Percentiles rank a stretch among this genome's conserved stretches.
These are phyloP conservation scores for Chaetoscypha palmicola DNA, from an alignment of 2,329 filamentous ascomycete species.

Conservation along the genomic window DNA sequence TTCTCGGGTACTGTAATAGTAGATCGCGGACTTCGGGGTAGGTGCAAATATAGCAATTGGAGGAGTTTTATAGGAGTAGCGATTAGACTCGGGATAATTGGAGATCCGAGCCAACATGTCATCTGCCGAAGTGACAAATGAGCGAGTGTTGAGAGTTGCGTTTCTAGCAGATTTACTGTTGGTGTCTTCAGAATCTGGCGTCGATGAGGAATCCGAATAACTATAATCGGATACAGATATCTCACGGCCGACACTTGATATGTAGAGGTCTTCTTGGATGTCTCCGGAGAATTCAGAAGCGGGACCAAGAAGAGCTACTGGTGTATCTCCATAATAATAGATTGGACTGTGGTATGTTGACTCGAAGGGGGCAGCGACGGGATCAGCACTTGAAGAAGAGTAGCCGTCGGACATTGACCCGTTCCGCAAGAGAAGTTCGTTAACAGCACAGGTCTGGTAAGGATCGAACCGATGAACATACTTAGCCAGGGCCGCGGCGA, in stretches of 20 bases:
- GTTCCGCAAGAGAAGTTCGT: slow-evolving; percentile 13
- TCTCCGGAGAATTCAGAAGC: slow-evolving; percentile 16
- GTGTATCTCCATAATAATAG: background rate
- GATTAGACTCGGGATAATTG: slow-evolving; percentile 4
- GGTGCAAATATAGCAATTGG: slow-evolving; percentile 20
- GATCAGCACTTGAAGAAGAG: background rate
- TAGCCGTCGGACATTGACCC: background rate
- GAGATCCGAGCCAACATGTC: slow-evolving; percentile 17
- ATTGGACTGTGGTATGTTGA: background rate
- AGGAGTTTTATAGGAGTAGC: slow-evolving; percentile 4
- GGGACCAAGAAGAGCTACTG: slow-evolving; percentile 18
- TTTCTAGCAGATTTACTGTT: background rate
- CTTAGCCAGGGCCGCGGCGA: slow-evolving; percentile 49
- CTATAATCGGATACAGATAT: background rate
- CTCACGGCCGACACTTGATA: background rate
- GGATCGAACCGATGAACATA: slow-evolving; percentile 14
- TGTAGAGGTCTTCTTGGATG: slow-evolving; percentile 17
- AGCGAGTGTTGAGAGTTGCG: slow-evolving; percentile 8
- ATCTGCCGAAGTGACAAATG: slow-evolving; percentile 12
- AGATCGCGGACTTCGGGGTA: slow-evolving; percentile 13
- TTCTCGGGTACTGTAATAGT: slow-evolving; percentile 15
- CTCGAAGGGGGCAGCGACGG: slow-evolving; percentile 11
- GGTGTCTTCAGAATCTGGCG: background rate
- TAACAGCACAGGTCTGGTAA: slow-evolving; percentile 20
- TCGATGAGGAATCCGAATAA: background rate